Base-by-base conservation (phyloP, 768 basidiomycete species). In the Termitomyces sp. region DNA sequence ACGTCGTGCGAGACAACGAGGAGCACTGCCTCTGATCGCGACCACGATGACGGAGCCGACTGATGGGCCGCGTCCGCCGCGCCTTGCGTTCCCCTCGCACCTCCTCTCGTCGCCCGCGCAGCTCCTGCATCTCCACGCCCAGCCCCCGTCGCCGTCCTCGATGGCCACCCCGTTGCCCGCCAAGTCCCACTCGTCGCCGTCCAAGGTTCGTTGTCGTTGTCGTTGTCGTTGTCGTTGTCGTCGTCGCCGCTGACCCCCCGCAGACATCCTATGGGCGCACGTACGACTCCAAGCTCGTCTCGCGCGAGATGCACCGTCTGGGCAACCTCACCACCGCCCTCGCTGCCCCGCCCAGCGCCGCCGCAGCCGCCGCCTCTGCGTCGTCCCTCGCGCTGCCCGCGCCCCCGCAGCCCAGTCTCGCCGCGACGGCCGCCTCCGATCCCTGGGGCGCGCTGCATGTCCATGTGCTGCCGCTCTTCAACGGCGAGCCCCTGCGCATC, bases 401-500 rank as follows among this genome's bases (percentile, higher is more conserved):
- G 0, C 74, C 81, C 8, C 68, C 75, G 5, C 72, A 74, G 60
- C 61, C 68, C 64, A 72, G 56, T 46, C 63, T 75, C n/a, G 70
- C 80, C 2, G 76, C 76, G 1, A 71, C 74, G 12, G 69, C 77
- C 1, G 74, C 78, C 3, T 72, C 78, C 10, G 90, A 92, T 63
- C 90, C 94, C 12, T 96, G 93, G 93, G 83, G 84, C 49, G 75
- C 84, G 24, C 72, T 98, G 22, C 91, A 94, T 69, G 85, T 95
- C 32, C 86, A 92, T 68, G 88, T 97, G 34, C 74, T 98, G 3
- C 94, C 94, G 1, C 71, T 96, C 4, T 98, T 98, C 76, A 95
- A 95, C 52, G 90, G 93, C 36, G 91, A 94, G 66, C 87, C 89
- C 3, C 78, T 98, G 20, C 81, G 86, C 59, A 81, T 88, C 52